Percentiles rank a stretch among this genome's conserved stretches.
phyloP scores from a whole-genome alignment of 73 alveolate species.

The Uronychia setigera region DNA sequence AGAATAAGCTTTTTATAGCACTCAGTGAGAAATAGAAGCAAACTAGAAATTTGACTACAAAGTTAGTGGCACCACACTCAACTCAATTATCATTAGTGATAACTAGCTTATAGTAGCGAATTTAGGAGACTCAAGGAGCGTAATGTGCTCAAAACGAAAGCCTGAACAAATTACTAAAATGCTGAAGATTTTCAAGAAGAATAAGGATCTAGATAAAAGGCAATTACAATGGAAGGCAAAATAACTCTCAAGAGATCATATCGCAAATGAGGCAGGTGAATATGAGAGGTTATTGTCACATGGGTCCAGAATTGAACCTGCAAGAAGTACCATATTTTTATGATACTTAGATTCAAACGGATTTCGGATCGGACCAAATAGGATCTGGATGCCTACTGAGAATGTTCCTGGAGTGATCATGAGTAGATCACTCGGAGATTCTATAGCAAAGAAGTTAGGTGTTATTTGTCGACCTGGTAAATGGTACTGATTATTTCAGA shows the following conservation, averaged over 20 bases:
- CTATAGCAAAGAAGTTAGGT: slow-evolving; percentile 57
- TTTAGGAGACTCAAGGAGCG: no score
- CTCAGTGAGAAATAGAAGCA: no score
- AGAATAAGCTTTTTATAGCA: no score
- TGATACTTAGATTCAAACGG: slow-evolving; percentile 35
- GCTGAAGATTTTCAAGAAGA: neutral
- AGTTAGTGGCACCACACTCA: no score
- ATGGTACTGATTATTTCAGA: neutral
- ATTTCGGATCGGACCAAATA: slow-evolving; percentile 60
- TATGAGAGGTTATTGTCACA: slow-evolving; percentile 49
- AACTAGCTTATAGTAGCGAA: no score
- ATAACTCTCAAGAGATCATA: slow-evolving; percentile 69
- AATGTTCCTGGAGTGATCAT: slow-evolving; percentile 67
- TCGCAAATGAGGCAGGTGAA: slow-evolving; percentile 60
- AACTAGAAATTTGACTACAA: no score
- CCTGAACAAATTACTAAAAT: no score
- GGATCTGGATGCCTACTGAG: slow-evolving; percentile 62
- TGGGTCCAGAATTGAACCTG: slow-evolving; percentile 17
- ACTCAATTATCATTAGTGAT: no score
- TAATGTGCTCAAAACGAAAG: no score
- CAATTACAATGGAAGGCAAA: slow-evolving; percentile 30
- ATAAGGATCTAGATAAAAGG: neutral
- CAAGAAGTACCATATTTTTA: slow-evolving; percentile 51
- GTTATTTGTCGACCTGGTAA: slow-evolving; percentile 59
- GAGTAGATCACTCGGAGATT: slow-evolving; percentile 71